phyloP scores from a whole-genome alignment of 768 basidiomycete species.

The Russula olivacea region DNA sequence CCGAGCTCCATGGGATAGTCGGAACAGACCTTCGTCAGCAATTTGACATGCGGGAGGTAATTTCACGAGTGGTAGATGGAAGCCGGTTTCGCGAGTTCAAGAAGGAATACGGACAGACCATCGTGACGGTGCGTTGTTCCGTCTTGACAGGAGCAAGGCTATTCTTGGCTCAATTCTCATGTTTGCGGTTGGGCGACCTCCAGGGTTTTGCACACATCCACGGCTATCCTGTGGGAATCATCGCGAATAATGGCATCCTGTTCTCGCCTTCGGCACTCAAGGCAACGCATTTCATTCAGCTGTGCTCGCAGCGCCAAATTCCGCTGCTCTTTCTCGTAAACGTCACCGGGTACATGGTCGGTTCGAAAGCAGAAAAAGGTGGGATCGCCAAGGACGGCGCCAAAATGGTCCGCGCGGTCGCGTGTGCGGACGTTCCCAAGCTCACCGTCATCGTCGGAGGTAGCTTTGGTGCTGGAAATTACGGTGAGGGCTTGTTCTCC shows the following conservation, averaged over 20 bases:
- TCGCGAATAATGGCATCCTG: constrained; percentile 92
- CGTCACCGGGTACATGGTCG: constrained; percentile 98
- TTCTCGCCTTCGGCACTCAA: constrained; percentile 92
- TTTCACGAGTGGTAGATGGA: constrained; percentile 86
- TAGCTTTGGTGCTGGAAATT: constrained; percentile 93
- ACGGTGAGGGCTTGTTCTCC: constrained; percentile 48
- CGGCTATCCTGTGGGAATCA: constrained; percentile 85
- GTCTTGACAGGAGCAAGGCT: background rate
- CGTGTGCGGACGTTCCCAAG: constrained; percentile 91
- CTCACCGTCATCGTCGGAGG: constrained; percentile 90
- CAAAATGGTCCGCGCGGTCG: constrained; percentile 95
- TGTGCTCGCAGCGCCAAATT: constrained; percentile 87
- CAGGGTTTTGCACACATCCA: constrained; percentile 87
- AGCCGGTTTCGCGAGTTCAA: constrained; percentile 93
- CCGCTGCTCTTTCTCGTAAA: constrained; percentile 93
- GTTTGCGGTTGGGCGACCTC: background rate
- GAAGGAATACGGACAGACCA: constrained; percentile 87
- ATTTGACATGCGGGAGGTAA: constrained; percentile 93
- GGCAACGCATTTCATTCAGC: constrained; percentile 91
- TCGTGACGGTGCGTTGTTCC: constrained; percentile 64
- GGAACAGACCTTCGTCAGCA: constrained; percentile 83
- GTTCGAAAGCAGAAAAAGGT: constrained; percentile 88
- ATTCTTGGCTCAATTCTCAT: background rate
- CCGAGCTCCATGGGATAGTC: constrained; percentile 86
- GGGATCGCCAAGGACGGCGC: constrained; percentile 96